Evolutionary conservation across 805 yeast genomes (phyloP).

Genomic region (Wickerhamiella allomyrinae): DNA sequence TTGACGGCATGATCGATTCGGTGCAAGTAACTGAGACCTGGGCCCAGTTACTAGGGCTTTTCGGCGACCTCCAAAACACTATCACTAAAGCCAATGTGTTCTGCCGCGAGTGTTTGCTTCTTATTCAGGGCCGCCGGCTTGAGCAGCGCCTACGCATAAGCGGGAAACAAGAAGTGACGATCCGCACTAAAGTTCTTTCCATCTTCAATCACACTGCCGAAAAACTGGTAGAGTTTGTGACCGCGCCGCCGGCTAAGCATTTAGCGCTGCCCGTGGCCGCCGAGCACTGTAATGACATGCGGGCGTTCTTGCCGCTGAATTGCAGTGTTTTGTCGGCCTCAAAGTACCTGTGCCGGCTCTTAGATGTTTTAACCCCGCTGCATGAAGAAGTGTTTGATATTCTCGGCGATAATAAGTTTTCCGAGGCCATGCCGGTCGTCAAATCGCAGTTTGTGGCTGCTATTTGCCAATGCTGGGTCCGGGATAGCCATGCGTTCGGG

Average conservation of each 20-base stretch:
- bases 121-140: conserved; percentile 7
- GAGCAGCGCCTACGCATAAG: conserved; percentile 3
- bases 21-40: conserved; percentile 12
- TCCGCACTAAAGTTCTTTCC: conserved; percentile 1
- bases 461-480: conserved; percentile 36
- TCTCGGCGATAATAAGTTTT: conserved; percentile 3
- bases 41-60: conserved; percentile 7
- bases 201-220: conserved; percentile 2
- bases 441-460: conserved; percentile 34
- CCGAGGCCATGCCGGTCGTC: conserved; percentile 13
- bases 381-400: conserved; percentile 28
- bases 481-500: conserved; percentile 31
- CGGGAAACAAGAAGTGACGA: conserved; percentile 5
- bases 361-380: conserved; percentile 30
- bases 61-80: conserved; percentile 9
- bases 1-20: conserved; percentile 6
- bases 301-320: conserved; percentile 49
- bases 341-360: conserved; percentile 35
- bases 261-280: conserved; percentile 10
- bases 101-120: conserved; percentile 15
- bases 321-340: conserved; percentile 49
- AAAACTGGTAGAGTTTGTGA: conserved; percentile 7
- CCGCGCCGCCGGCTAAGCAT: conserved; percentile 6
- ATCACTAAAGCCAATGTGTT: conserved; percentile 12
- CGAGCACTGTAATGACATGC: conserved; percentile 19